These are phyloP conservation scores for Fusarium sp. DNA, from an alignment of 2,329 filamentous ascomycete species.

Conservation along the genomic window DNA sequence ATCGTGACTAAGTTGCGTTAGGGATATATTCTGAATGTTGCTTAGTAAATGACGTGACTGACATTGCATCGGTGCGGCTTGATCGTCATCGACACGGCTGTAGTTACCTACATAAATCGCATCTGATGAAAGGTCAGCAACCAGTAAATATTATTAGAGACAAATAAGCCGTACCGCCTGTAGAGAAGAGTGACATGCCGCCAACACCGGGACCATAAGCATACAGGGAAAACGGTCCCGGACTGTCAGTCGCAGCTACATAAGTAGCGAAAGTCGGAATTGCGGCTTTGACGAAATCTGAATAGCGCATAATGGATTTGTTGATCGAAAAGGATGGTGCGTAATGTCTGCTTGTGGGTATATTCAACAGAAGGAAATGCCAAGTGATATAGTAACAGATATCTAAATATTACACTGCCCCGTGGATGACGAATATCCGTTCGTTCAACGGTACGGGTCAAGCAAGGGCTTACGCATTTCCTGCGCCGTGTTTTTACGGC, in stretches of 20 bases:
- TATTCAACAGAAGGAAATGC: not conserved
- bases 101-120: slow-evolving; percentile 4
- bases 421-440: not conserved
- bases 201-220: slow-evolving; percentile 13
- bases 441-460: not conserved
- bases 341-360: not conserved
- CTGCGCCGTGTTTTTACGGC: not conserved
- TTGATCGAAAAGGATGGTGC: accelerated
- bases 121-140: not conserved
- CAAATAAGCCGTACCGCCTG: not conserved
- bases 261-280: not conserved
- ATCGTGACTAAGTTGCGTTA: not conserved
- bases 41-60: accelerated
- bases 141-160: accelerated
- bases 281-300: not conserved
- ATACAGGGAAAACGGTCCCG: not conserved
- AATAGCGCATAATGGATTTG: not conserved
- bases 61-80: slow-evolving; percentile 1
- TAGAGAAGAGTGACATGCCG: slow-evolving; percentile 1
- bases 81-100: not conserved
- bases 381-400: not conserved
- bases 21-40: accelerated
- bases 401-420: not conserved
- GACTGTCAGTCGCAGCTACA: not conserved
- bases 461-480: not conserved